Base-by-base conservation (phyloP, 768 basidiomycete genomes). In the Pleurotus platypus region DNA sequence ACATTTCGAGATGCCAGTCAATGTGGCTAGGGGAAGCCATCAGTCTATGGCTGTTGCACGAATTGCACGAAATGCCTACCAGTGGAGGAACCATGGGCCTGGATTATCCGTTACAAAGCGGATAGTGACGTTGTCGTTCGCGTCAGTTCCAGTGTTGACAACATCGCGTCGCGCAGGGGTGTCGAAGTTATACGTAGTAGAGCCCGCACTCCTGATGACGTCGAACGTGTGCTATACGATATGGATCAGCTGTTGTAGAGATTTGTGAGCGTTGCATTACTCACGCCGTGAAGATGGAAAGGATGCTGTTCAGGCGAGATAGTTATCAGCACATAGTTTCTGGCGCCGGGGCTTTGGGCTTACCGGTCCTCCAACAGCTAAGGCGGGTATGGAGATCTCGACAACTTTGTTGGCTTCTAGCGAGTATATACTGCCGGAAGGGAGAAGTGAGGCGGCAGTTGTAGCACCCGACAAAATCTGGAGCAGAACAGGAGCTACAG, bases 41-140 rank as follows among this genome's bases (percentile, higher is more conserved):
- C 53, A 58, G 16, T 27, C n/a, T 30, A 35, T 35, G 30, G 30
- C 30, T 35, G 30, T 35, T 1, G 30, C 11, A 9, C 30, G 8
- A 11, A 9, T 35, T 35, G 30, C 9, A 1, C 0, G 11, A 11
- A 35, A 35, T 35, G 30, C 71, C 12, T 26, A 75, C 65, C 70
- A 70, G 48, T 73, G 68, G n/a, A 73, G 46, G 54, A 67, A 67
- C 79, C 78, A 81, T 2, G 78, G 77, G 1, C 82, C 82, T 37
- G 80, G 65, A 55, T 82, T 82, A 49, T 82, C 76, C 1, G 81
- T 81, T 1, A 63, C 66, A 63, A 82, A 83, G 1, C 82, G 71
- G 57, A 85, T 74, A 0, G 77, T 76, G 18, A 77, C 74, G 54
- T 73, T 73, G 56, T 73, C 72, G 1, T 66, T 70, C 0, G 56